Evolutionary conservation across 768 basidiomycete species (phyloP).

Genomic region (Lentinus tigrinus): DNA sequence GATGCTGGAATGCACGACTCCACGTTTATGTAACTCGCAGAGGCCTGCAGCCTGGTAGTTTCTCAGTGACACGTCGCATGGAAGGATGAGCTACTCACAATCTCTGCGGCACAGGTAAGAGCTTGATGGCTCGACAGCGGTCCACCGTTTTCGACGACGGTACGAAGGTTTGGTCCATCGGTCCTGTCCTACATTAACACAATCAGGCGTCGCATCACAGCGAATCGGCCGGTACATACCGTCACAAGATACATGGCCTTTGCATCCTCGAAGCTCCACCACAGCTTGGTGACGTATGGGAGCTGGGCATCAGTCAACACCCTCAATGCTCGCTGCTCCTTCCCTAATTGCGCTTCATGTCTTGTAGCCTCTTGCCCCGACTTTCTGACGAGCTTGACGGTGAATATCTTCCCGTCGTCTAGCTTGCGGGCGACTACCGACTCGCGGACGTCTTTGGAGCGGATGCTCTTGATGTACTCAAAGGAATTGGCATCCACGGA

Average conservation of each 20-base stretch:
- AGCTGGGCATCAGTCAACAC: conserved; percentile 33
- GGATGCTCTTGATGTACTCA: conserved; percentile 7
- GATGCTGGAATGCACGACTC: conserved; percentile 48
- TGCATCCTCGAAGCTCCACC: conserved; percentile 42
- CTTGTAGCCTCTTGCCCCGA: not conserved
- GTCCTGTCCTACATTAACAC: conserved; percentile 3
- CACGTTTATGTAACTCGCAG: conserved; percentile 40
- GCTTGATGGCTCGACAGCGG: conserved; percentile 36
- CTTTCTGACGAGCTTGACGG: conserved; percentile 18
- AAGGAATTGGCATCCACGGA: conserved; percentile 10
- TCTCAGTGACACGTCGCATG: not conserved
- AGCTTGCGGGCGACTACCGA: conserved; percentile 11
- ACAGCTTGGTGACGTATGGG: conserved; percentile 39
- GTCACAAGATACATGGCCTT: conserved; percentile 39
- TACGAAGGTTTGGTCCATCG: conserved; percentile 2
- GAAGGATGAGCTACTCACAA: conserved; percentile 35
- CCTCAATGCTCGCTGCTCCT: conserved; percentile 38
- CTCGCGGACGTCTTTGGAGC: not conserved
- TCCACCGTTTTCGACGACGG: conserved; percentile 24
- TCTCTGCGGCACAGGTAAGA: conserved; percentile 46
- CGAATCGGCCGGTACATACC: conserved; percentile 36
- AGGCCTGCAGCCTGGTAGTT: conserved; percentile 38
- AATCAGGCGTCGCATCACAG: conserved; percentile 28
- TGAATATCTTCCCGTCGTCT: conserved; percentile 2
- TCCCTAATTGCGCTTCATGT: not conserved